Percentiles rank a stretch among this genome's conserved stretches.
Conservation (phyloP, 805 yeast genomes). For the Suhomyces sp. region DNA sequence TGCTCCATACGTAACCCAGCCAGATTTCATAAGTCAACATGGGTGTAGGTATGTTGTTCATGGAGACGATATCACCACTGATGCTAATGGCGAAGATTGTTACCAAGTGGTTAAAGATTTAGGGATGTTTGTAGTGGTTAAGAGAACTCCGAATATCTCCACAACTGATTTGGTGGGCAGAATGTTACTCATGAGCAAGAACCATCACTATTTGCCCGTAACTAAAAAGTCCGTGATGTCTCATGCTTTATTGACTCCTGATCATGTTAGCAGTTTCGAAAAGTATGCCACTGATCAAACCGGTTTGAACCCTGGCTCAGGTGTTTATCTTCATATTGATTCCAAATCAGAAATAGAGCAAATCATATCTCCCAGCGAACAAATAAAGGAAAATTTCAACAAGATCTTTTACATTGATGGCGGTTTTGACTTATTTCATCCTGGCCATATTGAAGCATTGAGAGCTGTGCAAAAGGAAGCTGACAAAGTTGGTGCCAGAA, state of each 20-base stretch:
- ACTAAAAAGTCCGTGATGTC: slow-evolving; percentile 17
- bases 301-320: slow-evolving; percentile 58
- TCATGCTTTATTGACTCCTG: slow-evolving; percentile 31
- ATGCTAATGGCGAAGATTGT: slow-evolving; percentile 93
- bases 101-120: slow-evolving; percentile 77
- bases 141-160: slow-evolving; percentile 88
- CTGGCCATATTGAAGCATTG: slow-evolving; percentile 84
- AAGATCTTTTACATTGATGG: slow-evolving; percentile 65
- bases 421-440: slow-evolving; percentile 87
- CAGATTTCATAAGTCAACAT: slow-evolving; percentile 67
- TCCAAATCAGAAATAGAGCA: slow-evolving; percentile 23
- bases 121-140: slow-evolving; percentile 88
- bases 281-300: slow-evolving; percentile 62
- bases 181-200: slow-evolving; percentile 61
- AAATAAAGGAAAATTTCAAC: slow-evolving; percentile 13
- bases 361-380: slow-evolving; percentile 34
- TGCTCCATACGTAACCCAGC: slow-evolving; percentile 95
- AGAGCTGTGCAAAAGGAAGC: slow-evolving; percentile 44
- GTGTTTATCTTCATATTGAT: slow-evolving; percentile 46
- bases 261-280: slow-evolving; percentile 41
- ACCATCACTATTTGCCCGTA: slow-evolving; percentile 51
- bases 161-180: slow-evolving; percentile 94
- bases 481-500: slow-evolving; percentile 35
- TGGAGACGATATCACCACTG: slow-evolving; percentile 97
- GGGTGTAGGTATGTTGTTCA: slow-evolving; percentile 92